These are phyloP conservation scores for Lecanicillium sp. DNA, from an alignment of 2,329 filamentous ascomycete genomes.

Conservation along the genomic window DNA sequence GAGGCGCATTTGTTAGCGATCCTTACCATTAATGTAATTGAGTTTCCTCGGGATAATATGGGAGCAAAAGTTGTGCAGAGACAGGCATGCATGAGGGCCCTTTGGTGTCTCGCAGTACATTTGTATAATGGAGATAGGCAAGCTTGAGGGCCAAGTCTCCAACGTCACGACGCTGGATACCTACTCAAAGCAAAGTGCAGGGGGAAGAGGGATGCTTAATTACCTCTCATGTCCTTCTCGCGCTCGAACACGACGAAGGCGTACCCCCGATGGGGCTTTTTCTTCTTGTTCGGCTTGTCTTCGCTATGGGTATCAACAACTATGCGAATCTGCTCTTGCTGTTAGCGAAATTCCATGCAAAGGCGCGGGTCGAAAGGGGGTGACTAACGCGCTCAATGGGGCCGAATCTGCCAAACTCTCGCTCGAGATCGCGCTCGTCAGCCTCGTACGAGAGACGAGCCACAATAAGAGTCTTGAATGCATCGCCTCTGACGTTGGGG, in stretches of 20 bases:
- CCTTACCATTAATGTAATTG: constrained; percentile 42
- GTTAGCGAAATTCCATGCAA: constrained; percentile 11
- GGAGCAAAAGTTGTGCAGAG: constrained; percentile 26
- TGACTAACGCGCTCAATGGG: constrained; percentile 77
- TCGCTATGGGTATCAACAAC: constrained; percentile 67
- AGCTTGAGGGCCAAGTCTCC: constrained; percentile 36
- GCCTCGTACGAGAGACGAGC: constrained; percentile 84
- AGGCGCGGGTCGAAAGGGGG: not conserved
- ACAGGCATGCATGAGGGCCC: constrained; percentile 53
- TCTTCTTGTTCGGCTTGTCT: constrained; percentile 66
- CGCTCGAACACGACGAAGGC: constrained; percentile 95
- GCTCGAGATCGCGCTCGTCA: constrained; percentile 82
- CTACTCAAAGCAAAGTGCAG: constrained; percentile 22
- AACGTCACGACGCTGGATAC: constrained; percentile 13
- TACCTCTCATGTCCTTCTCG: constrained; percentile 99
- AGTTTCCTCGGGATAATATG: constrained; percentile 13
- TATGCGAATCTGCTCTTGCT: constrained; percentile 66
- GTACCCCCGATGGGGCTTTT: constrained; percentile 80
- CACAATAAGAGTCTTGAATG: constrained; percentile 92
- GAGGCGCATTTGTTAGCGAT: constrained; percentile 59
- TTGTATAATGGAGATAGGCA: constrained; percentile 25
- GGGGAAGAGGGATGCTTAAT: constrained; percentile 26
- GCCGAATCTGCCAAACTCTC: constrained; percentile 88
- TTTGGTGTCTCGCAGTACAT: constrained; percentile 37
- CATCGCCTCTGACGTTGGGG: constrained; percentile 82